Percentiles rank a stretch among this genome's conserved stretches.
phyloP scores from a whole-genome alignment of 768 basidiomycete genomes.

The Lactifluus pinguis region DNA sequence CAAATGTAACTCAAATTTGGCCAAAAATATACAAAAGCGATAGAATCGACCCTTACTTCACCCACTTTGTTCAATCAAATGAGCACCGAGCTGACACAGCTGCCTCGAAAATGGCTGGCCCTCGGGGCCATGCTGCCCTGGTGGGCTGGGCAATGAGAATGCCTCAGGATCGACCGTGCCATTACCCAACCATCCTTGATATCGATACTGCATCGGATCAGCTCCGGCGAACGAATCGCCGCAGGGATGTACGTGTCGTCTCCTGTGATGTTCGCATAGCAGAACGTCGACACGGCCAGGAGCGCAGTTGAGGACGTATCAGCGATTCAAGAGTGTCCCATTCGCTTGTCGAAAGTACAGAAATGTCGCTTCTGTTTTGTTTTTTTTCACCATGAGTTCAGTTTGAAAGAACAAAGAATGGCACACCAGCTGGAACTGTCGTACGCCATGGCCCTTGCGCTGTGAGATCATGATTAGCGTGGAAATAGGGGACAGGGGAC shows the following conservation, averaged over 20 bases:
- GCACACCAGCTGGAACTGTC: too few relatives aligned
- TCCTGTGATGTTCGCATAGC: slow-evolving; percentile 38
- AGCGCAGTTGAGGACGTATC: slow-evolving; percentile 51
- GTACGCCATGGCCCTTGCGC: too few relatives aligned
- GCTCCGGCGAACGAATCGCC: slow-evolving; percentile 33
- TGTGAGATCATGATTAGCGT: too few relatives aligned
- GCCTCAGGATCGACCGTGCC: slow-evolving; percentile 11
- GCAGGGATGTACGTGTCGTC: slow-evolving; percentile 30
- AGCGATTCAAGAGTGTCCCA: slow-evolving; percentile 45
- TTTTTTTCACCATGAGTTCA: too few relatives aligned
- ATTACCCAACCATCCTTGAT: slow-evolving; percentile 20
- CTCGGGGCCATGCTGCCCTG: slow-evolving; percentile 16
- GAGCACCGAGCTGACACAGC: slow-evolving; percentile 11
- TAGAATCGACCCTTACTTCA: too few relatives aligned
- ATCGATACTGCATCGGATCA: slow-evolving; percentile 33
- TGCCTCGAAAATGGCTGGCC: slow-evolving; percentile 19
- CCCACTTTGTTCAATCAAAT: too few relatives aligned
- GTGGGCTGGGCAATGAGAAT: slow-evolving; percentile 4
- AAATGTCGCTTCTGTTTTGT: too few relatives aligned
- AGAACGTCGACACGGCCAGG: slow-evolving; percentile 47
- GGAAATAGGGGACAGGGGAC: too few relatives aligned
- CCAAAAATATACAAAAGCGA: too few relatives aligned
- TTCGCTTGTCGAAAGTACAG: slow-evolving; percentile 27
- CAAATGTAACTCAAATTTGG: too few relatives aligned
- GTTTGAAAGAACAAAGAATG: too few relatives aligned